These are phyloP conservation scores for Volvox reticuliferus DNA, from an alignment of 139 green algal genomes.

Conservation along the genomic window DNA sequence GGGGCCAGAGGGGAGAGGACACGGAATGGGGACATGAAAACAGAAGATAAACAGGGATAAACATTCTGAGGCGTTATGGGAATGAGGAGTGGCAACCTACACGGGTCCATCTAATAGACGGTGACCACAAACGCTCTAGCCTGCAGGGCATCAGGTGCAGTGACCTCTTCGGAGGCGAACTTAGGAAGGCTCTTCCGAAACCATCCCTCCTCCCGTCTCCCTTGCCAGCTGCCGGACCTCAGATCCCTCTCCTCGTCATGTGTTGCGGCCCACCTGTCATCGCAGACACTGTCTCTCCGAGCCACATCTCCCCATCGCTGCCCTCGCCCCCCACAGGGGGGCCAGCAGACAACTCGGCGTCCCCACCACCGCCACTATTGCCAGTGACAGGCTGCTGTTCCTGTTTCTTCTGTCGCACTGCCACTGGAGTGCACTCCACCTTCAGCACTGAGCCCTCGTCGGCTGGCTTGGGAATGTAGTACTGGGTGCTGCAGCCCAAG, in stretches of 20 bases:
- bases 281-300: neutral
- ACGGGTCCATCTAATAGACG: too few species aligned
- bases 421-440: slow-evolving; percentile 73
- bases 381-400: neutral
- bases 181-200: too few species aligned
- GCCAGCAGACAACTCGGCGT: neutral
- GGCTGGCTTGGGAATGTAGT: slow-evolving; percentile 68
- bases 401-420: neutral
- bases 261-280: slow-evolving; percentile 5
- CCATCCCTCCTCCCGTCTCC: too few species aligned
- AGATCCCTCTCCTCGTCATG: neutral
- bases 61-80: too few species aligned
- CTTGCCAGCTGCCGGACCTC: too few species aligned
- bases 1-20: neutral
- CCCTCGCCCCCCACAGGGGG: neutral
- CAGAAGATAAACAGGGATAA: too few species aligned
- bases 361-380: neutral
- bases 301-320: slow-evolving; percentile 2
- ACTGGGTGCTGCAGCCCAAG: slow-evolving; percentile 47
- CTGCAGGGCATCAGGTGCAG: too few species aligned
- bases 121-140: too few species aligned
- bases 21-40: too few species aligned
- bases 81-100: too few species aligned
- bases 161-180: too few species aligned
- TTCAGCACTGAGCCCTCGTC: slow-evolving; percentile 77